Percentiles rank a stretch among this genome's conserved stretches.
Conservation (phyloP, 2,329 filamentous ascomycete species). For the Exophiala sideris region DNA sequence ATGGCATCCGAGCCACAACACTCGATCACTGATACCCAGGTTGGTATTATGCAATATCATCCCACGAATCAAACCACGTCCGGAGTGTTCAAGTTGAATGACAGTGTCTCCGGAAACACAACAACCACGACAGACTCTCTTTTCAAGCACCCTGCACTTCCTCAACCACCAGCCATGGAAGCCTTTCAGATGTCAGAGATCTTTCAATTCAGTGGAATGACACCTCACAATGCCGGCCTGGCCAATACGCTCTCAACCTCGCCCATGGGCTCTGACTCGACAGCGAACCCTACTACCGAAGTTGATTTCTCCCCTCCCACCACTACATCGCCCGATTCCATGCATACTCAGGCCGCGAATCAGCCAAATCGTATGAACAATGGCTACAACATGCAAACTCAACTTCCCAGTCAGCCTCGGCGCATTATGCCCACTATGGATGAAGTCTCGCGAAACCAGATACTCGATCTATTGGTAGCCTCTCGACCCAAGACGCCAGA, state of each 20-base stretch:
- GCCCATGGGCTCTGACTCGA: background rate
- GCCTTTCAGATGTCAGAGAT: background rate
- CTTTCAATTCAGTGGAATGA: background rate
- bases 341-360: background rate
- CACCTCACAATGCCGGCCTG: background rate
- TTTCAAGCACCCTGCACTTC: slow-evolving; percentile 1
- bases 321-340: background rate
- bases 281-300: background rate
- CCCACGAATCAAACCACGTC: background rate
- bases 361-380: background rate
- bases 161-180: background rate
- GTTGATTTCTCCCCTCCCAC: background rate
- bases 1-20: background rate
- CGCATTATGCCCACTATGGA: slow-evolving; percentile 29
- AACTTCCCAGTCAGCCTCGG: slow-evolving; percentile 4
- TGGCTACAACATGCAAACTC: background rate
- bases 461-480: slow-evolving; percentile 52
- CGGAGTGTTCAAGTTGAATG: background rate
- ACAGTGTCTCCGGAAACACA: background rate
- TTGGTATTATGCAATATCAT: background rate
- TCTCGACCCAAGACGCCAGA: slow-evolving; percentile 50
- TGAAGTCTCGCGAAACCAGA: slow-evolving; percentile 35
- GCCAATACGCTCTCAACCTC: background rate
- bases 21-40: background rate
- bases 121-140: background rate